These are phyloP conservation scores for Boletus patriciae DNA, from an alignment of 768 basidiomycete species.

Conservation along the genomic window DNA sequence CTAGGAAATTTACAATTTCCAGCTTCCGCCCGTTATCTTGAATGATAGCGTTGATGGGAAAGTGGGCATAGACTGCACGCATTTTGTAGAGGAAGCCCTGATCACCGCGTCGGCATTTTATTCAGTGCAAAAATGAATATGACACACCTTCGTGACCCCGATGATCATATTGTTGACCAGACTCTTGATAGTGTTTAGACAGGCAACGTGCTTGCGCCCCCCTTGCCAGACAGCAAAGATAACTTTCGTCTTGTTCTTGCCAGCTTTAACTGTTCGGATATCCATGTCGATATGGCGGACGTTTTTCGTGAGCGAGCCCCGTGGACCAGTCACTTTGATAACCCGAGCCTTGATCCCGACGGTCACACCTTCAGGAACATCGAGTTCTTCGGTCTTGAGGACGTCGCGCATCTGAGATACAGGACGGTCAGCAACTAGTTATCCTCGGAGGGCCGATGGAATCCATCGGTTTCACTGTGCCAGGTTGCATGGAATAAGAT, in stretches of 20 bases:
- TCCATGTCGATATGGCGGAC: constrained; percentile 95
- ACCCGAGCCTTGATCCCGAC: constrained; percentile 88
- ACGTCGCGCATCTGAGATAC: constrained; percentile 82
- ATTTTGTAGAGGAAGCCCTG: constrained; percentile 99
- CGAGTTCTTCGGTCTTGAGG: constrained; percentile 90
- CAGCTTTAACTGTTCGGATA: constrained; percentile 72
- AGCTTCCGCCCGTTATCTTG: constrained; percentile 67
- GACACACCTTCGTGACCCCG: constrained; percentile 87
- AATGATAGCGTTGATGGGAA: constrained; percentile 99
- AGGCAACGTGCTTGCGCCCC: constrained; percentile 96
- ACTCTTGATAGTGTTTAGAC: constrained; percentile 93
- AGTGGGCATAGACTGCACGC: constrained; percentile 99
- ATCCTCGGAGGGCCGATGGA: constrained; percentile 36
- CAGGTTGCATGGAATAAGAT: constrained; percentile 1
- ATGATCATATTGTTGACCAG: constrained; percentile 97
- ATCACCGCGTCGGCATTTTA: constrained; percentile 2
- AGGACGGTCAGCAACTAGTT: constrained; percentile 25
- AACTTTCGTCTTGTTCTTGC: constrained; percentile 71
- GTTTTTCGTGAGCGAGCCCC: constrained; percentile 90
- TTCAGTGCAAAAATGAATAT: neutral
- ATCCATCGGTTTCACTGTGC: constrained; percentile 36
- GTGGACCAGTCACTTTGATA: constrained; percentile 89
- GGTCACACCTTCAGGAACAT: constrained; percentile 81
- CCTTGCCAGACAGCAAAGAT: constrained; percentile 97
- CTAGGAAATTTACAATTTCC: constrained; percentile 95